A percentile compares a stretch with the other conserved stretches of the same genome.
Conservation (phyloP, 371 early-diverging fungal species). For the Syncephalastrum contaminatum region DNA sequence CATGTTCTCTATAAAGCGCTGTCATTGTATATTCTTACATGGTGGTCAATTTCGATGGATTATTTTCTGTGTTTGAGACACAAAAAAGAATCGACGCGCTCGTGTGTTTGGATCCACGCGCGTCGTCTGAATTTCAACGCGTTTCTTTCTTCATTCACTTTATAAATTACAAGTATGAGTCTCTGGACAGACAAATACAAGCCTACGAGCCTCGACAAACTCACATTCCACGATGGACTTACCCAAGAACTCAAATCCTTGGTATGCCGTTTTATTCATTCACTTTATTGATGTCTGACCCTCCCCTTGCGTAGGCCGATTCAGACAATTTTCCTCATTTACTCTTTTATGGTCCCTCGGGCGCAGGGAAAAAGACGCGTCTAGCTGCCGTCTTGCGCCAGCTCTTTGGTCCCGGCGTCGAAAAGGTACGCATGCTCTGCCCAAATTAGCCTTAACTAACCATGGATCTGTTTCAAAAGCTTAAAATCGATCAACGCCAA, state of each 20-base stretch:
- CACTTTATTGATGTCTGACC: not conserved
- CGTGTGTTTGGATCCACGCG: too few relatives aligned
- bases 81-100: too few relatives aligned
- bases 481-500: conserved; percentile 85
- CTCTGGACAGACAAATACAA: conserved; percentile 98
- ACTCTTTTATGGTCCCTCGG: conserved; percentile 95
- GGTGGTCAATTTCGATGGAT: too few relatives aligned
- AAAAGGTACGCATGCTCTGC: conserved; percentile 64
- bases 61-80: too few relatives aligned
- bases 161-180: conserved; percentile 53
- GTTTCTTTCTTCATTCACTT: not conserved
- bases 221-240: conserved; percentile 81
- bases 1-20: too few relatives aligned
- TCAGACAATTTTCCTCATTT: conserved; percentile 93
- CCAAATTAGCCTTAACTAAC: not conserved
- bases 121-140: conserved; percentile 1
- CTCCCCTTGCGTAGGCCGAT: conserved; percentile 50
- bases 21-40: too few relatives aligned
- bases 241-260: conserved; percentile 75
- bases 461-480: conserved; percentile 37
- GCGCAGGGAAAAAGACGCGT: conserved; percentile 98
- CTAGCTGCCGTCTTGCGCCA: conserved; percentile 83
- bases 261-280: conserved; percentile 37
- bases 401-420: conserved; percentile 91
- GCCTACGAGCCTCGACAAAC: conserved; percentile 83